Percentiles rank a stretch among this genome's conserved stretches.
These are phyloP conservation scores for Zizania latifolia DNA, from an alignment of 176 grass and related monocot genomes.

Conservation along the genomic window DNA sequence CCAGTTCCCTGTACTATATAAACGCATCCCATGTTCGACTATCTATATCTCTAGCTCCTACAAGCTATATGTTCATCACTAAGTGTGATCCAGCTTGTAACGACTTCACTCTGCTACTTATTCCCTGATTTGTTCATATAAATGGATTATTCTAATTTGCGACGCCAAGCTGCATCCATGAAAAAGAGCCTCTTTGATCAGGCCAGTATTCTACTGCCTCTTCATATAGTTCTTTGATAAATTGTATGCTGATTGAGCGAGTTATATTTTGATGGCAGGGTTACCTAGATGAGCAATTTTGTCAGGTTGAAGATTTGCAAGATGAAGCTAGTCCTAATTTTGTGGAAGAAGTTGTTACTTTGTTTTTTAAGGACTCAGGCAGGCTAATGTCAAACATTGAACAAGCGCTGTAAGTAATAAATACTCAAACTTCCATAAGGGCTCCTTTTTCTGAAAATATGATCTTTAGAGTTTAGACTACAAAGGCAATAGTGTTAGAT, in stretches of 20 bases:
- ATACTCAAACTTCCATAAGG: not conserved
- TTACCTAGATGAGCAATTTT: slow-evolving; percentile 90
- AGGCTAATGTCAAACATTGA: slow-evolving; percentile 80
- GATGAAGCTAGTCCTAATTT: slow-evolving; percentile 97
- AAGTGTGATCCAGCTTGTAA: slow-evolving; percentile 27
- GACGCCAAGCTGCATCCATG: slow-evolving; percentile 68
- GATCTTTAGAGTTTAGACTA: not conserved
- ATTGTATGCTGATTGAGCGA: slow-evolving; percentile 24
- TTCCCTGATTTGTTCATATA: slow-evolving; percentile 32
- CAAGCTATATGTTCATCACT: slow-evolving; percentile 25
- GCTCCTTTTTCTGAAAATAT: slow-evolving; percentile 11
- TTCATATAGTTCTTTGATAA: slow-evolving; percentile 19
- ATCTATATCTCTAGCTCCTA: slow-evolving; percentile 12
- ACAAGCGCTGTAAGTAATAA: slow-evolving; percentile 74
- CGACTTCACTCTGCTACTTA: slow-evolving; percentile 12
- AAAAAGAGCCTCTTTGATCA: slow-evolving; percentile 95
- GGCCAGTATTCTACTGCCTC: slow-evolving; percentile 33
- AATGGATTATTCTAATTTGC: slow-evolving; percentile 79
- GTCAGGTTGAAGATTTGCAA: slow-evolving; percentile 91
- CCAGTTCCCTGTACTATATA: slow-evolving; percentile 64
- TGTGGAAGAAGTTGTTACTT: slow-evolving; percentile 78
- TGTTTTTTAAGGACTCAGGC: slow-evolving; percentile 86
- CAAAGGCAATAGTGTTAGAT: slow-evolving; percentile 1
- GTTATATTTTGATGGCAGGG: slow-evolving; percentile 50
- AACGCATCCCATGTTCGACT: slow-evolving; percentile 23